A percentile compares a stretch with the other conserved stretches of the same genome.
These are phyloP conservation scores for Lumnitzera littorea DNA, from an alignment of 345 rosid species.

Conservation along the genomic window DNA sequence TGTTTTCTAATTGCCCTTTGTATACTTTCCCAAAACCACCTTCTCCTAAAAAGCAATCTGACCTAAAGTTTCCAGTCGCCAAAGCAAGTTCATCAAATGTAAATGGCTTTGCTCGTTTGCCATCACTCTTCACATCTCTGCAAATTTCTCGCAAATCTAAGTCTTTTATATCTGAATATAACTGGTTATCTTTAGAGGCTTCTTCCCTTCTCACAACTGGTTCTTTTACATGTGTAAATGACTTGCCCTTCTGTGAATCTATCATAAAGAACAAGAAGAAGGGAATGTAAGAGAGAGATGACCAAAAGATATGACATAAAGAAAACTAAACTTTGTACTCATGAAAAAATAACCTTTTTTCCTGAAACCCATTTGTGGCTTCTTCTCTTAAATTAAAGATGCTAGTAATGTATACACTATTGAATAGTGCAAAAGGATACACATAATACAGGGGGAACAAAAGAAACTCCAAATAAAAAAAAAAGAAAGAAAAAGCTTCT, in stretches of 20 bases:
- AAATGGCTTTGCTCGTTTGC: conserved; percentile 39
- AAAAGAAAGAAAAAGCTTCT: too few relatives aligned
- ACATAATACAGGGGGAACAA: too few relatives aligned
- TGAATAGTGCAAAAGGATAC: too few relatives aligned
- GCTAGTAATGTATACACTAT: too few relatives aligned
- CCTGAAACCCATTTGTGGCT: too few relatives aligned
- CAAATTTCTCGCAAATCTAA: conserved; percentile 38
- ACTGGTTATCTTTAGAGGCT: conserved; percentile 36
- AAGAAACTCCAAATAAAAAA: too few relatives aligned
- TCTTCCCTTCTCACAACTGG: conserved; percentile 17
- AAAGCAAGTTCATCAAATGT: conserved; percentile 45
- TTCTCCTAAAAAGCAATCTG: conserved; percentile 69
- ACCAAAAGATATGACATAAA: background rate
- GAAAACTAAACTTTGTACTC: too few relatives aligned
- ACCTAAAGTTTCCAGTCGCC: conserved; percentile 57
- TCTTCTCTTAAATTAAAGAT: too few relatives aligned
- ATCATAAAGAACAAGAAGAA: conserved; percentile 3
- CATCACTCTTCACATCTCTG: conserved; percentile 25
- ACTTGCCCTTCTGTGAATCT: conserved; percentile 42
- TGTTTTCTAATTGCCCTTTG: conserved; percentile 49
- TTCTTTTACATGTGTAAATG: conserved; percentile 25
- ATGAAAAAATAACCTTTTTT: background rate
- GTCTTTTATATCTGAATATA: conserved; percentile 40
- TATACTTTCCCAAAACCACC: conserved; percentile 92
- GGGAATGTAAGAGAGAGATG: background rate